These are phyloP conservation scores for Globisporangium megalacanthum DNA, from an alignment of 352 stramenopile genomes.

Conservation along the genomic window DNA sequence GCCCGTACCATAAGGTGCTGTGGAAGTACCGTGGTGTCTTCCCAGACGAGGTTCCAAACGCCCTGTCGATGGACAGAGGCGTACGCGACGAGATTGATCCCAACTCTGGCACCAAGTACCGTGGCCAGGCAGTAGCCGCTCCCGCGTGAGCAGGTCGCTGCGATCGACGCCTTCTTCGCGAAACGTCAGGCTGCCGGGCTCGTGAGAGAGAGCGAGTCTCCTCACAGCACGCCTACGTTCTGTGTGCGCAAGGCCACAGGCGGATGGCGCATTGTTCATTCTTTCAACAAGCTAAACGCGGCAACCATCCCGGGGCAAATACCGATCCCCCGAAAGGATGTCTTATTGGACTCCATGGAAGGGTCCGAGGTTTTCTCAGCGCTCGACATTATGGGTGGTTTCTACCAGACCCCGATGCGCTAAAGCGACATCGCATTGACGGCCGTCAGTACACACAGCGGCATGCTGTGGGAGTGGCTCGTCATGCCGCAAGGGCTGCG, in stretches of 20 bases:
- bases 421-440: conserved; percentile 21
- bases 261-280: no score
- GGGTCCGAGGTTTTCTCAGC: no score
- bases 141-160: background rate
- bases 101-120: background rate
- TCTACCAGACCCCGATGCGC: background rate
- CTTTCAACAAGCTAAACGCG: no score
- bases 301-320: no score
- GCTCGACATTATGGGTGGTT: no score
- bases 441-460: conserved; percentile 18
- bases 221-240: no score
- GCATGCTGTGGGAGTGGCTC: conserved; percentile 29
- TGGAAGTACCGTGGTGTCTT: conserved; percentile 46
- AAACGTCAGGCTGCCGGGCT: no score
- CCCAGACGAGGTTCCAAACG: background rate
- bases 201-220: no score
- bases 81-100: background rate
- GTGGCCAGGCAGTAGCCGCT: background rate
- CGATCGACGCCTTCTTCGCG: background rate
- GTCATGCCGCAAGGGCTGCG: conserved; percentile 12
- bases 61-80: background rate
- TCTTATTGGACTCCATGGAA: no score
- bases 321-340: no score
- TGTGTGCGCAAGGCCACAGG: no score
- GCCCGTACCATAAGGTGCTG: conserved; percentile 4